Conservation (phyloP, 371 early-diverging fungal genomes). For the Dichotomocladium elegans region DNA sequence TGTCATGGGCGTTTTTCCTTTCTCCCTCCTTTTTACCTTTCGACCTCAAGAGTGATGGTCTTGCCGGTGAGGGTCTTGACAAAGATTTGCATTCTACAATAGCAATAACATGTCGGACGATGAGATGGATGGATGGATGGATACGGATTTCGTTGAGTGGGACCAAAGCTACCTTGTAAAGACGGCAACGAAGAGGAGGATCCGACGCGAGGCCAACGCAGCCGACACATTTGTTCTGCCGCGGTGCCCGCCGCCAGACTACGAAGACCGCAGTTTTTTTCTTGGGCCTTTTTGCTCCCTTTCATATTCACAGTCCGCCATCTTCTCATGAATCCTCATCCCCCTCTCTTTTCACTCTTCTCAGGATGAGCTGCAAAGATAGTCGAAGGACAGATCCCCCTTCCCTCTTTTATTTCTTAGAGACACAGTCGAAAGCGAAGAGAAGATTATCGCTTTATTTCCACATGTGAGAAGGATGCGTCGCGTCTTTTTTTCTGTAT, state of each 20-base stretch:
- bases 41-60: slow-evolving; percentile 96
- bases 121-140: slow-evolving; percentile 9
- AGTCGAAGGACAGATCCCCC: no score
- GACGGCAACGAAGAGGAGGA: slow-evolving; percentile 5
- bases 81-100: slow-evolving; percentile 67
- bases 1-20: slow-evolving; percentile 21
- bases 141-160: slow-evolving; percentile 12
- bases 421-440: no score
- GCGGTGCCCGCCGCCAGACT: neutral
- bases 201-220: neutral
- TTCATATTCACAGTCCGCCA: no score
- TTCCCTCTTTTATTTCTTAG: no score
- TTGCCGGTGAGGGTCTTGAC: slow-evolving; percentile 90
- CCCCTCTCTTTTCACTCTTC: no score
- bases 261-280: no score
- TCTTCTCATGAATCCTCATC: no score
- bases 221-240: neutral
- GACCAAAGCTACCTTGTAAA: slow-evolving; percentile 1
- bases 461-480: neutral
- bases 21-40: slow-evolving; percentile 34
- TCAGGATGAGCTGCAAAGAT: no score
- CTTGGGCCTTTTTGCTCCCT: no score
- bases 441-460: neutral
- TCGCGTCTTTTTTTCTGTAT: neutral
- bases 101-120: neutral